Evolutionary conservation across 2,329 filamentous ascomycete species (phyloP).

Genomic region (Exophiala sideris): DNA sequence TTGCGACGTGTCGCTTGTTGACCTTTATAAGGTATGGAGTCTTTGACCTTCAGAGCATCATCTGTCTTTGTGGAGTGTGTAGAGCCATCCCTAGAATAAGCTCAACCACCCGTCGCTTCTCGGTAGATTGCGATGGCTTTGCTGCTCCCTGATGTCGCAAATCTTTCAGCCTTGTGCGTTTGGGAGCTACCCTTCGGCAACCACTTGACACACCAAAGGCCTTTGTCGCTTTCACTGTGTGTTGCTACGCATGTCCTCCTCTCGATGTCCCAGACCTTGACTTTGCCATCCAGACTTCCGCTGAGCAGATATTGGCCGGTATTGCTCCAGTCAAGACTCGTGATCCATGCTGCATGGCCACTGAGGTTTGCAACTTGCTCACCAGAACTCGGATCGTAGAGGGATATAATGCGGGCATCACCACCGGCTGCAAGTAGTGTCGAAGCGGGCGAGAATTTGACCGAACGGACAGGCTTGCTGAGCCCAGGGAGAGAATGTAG

Average conservation of each 20-base stretch:
- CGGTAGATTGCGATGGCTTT: constrained; percentile 76
- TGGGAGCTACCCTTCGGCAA: constrained; percentile 61
- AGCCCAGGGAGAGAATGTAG: constrained; percentile 81
- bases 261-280: constrained; percentile 93
- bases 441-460: constrained; percentile 83
- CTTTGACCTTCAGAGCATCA: too few relatives aligned
- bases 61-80: too few relatives aligned
- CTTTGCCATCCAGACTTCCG: constrained; percentile 86
- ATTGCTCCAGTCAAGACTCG: constrained; percentile 86
- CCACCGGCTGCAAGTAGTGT: constrained; percentile 85
- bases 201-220: constrained; percentile 82
- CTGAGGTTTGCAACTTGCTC: constrained; percentile 85
- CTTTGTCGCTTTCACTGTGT: constrained; percentile 83
- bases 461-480: constrained; percentile 77
- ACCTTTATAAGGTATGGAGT: too few relatives aligned
- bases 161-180: constrained; percentile 57
- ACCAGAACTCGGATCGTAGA: constrained; percentile 89
- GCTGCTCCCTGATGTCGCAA: constrained; percentile 75
- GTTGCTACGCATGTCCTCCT: constrained; percentile 82
- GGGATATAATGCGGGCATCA: constrained; percentile 79
- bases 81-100: neutral
- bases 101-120: constrained; percentile 69
- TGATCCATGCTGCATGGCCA: constrained; percentile 82
- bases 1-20: too few relatives aligned
- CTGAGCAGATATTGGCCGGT: constrained; percentile 89